A percentile compares a stretch with the other conserved stretches of the same genome.
Evolutionary conservation across 257 asterid genomes (phyloP).

Genomic region (Penstemon newberryi): DNA sequence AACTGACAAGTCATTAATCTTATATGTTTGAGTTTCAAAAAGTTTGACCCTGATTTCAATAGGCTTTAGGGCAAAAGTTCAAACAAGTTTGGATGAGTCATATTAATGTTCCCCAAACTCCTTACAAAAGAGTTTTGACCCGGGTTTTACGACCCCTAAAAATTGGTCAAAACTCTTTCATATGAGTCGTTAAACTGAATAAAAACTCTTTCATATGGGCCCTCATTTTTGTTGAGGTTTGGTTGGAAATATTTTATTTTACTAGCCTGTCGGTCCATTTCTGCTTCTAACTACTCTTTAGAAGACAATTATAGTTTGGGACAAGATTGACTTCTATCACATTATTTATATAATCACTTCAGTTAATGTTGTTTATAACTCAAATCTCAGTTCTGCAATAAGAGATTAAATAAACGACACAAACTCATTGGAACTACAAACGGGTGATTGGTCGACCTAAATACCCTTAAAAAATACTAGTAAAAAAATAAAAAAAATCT

Average conservation of each 20-base stretch:
- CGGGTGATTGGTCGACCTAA: too few species aligned
- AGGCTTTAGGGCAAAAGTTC: too few species aligned
- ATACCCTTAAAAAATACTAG: too few species aligned
- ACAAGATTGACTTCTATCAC: not conserved
- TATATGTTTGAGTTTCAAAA: too few species aligned
- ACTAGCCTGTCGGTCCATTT: not conserved
- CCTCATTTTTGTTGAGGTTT: not conserved
- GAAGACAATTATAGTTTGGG: not conserved
- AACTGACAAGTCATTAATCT: too few species aligned
- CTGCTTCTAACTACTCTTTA: too few species aligned
- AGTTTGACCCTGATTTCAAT: too few species aligned
- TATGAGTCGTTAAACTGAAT: not conserved
- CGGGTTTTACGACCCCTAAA: too few species aligned
- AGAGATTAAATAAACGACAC: not conserved
- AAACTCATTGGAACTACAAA: not conserved
- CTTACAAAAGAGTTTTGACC: too few species aligned
- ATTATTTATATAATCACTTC: slow-evolving; percentile 8
- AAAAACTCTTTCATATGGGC: slow-evolving; percentile 15
- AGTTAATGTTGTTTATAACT: slow-evolving; percentile 10
- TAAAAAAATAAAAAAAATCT: too few species aligned
- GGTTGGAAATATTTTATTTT: slow-evolving; percentile 1
- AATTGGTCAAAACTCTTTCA: not conserved
- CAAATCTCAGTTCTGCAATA: slow-evolving; percentile 14
- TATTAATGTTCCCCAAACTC: too few species aligned
- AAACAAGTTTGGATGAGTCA: too few species aligned